phyloP scores from a whole-genome alignment of 805 yeast species.

The Ogataea neopini region DNA sequence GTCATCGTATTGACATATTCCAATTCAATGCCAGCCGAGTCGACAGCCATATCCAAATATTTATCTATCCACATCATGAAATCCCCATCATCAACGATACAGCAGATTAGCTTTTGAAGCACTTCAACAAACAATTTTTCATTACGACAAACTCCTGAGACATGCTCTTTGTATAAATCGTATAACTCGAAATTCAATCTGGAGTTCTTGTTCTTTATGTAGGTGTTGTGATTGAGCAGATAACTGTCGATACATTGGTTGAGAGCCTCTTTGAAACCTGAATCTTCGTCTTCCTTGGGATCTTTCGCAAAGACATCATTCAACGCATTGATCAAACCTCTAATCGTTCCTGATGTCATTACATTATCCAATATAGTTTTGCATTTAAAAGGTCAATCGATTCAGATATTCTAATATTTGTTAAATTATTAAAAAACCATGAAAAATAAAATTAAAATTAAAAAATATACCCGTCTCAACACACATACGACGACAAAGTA shows the following conservation, averaged over 20 bases:
- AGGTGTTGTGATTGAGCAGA: conserved; percentile 37
- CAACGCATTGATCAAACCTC: conserved; percentile 11
- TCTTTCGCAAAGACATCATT: conserved; percentile 14
- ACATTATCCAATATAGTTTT: background rate
- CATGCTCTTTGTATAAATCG: conserved; percentile 34
- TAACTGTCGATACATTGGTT: conserved; percentile 11
- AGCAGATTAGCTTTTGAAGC: conserved; percentile 37
- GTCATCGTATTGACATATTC: conserved; percentile 25
- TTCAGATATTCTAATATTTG: no score
- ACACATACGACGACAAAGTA: no score
- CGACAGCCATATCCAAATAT: conserved; percentile 51
- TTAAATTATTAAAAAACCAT: background rate
- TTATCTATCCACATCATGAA: conserved; percentile 50
- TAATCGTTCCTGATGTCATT: conserved; percentile 18
- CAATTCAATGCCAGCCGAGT: conserved; percentile 56
- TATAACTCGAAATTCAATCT: conserved; percentile 40
- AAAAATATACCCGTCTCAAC: no score
- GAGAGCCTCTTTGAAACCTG: background rate
- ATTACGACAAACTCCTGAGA: conserved; percentile 33
- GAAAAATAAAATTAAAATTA: background rate
- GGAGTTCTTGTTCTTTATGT: conserved; percentile 32
- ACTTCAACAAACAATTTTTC: conserved; percentile 43
- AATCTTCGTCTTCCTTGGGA: background rate
- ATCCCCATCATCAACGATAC: conserved; percentile 33
- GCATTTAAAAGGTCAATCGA: no score